Percentiles rank a stretch among this genome's conserved stretches.
phyloP scores from a whole-genome alignment of 495 filamentous ascomycete species.

The Thermothielavioides terrestris region DNA sequence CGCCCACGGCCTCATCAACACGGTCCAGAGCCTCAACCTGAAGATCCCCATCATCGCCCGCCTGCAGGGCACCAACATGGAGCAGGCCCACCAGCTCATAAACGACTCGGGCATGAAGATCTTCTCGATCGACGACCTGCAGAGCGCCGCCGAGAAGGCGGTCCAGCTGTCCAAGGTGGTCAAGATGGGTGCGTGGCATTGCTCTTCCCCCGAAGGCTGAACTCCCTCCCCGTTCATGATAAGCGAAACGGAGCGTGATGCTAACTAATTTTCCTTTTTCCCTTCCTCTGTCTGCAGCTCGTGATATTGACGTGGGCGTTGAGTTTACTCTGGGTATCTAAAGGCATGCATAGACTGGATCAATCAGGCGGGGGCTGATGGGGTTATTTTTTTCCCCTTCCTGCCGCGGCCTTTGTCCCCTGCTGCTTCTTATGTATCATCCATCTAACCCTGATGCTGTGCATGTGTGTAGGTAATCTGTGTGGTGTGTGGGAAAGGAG shows the following conservation, averaged over 20 bases:
- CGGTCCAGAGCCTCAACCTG: constrained; percentile 87
- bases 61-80: constrained; percentile 98
- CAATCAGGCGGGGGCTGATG: not conserved
- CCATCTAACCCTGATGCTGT: too few relatives aligned
- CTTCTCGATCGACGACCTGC: constrained; percentile 97
- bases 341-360: constrained; percentile 6
- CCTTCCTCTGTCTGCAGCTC: constrained; percentile 49
- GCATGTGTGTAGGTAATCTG: too few relatives aligned
- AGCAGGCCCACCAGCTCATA: constrained; percentile 88
- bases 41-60: constrained; percentile 93
- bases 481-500: too few relatives aligned
- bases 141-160: constrained; percentile 93
- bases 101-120: constrained; percentile 98
- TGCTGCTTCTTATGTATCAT: too few relatives aligned
- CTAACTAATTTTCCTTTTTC: constrained; percentile 9
- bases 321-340: constrained; percentile 96
- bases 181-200: constrained; percentile 67
- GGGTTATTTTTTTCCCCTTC: too few relatives aligned
- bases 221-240: not conserved
- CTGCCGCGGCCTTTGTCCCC: too few relatives aligned
- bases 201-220: constrained; percentile 6
- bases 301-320: constrained; percentile 95
- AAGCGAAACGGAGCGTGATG: not conserved
- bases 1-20: constrained; percentile 88
- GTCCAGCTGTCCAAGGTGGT: constrained; percentile 99